These are phyloP conservation scores for Candida dendrica DNA, from an alignment of 805 yeast genomes.

Conservation along the genomic window DNA sequence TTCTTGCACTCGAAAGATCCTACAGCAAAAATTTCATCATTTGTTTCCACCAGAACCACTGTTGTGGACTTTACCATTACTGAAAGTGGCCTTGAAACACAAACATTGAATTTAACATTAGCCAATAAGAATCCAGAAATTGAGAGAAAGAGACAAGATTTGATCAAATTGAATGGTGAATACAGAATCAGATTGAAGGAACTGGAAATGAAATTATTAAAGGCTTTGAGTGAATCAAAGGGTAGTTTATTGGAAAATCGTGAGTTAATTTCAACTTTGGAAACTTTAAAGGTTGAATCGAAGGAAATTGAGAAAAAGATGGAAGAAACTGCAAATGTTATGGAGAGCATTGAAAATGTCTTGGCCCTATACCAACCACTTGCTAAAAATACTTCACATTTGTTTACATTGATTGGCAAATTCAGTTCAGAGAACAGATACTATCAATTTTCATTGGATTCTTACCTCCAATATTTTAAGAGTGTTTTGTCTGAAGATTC, in stretches of 20 bases:
- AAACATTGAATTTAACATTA: slow-evolving; percentile 52
- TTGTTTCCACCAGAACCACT: slow-evolving; percentile 54
- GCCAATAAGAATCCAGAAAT: slow-evolving; percentile 56
- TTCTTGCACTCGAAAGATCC: slow-evolving; percentile 58
- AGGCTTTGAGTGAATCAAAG: slow-evolving; percentile 45
- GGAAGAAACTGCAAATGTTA: slow-evolving; percentile 44
- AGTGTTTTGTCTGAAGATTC: slow-evolving; percentile 18
- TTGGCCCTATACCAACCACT: slow-evolving; percentile 42
- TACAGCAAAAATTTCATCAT: slow-evolving; percentile 37
- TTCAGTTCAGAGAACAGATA: slow-evolving; percentile 37
- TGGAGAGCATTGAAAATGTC: slow-evolving; percentile 44
- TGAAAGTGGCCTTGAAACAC: slow-evolving; percentile 53
- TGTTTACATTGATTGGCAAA: slow-evolving; percentile 41
- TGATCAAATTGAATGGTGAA: slow-evolving; percentile 50
- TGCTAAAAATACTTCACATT: slow-evolving; percentile 45
- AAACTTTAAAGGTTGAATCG: slow-evolving; percentile 59
- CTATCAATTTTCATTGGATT: slow-evolving; percentile 53
- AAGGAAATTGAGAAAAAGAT: slow-evolving; percentile 44
- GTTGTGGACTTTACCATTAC: slow-evolving; percentile 71
- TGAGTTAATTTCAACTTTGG: slow-evolving; percentile 50
- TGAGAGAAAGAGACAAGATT: slow-evolving; percentile 46
- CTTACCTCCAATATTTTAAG: slow-evolving; percentile 29
- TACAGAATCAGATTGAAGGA: slow-evolving; percentile 45
- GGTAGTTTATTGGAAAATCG: slow-evolving; percentile 68
- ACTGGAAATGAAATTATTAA: slow-evolving; percentile 54